Evolutionary conservation across 768 basidiomycete genomes (phyloP).

Genomic region (Suillus lakei): DNA sequence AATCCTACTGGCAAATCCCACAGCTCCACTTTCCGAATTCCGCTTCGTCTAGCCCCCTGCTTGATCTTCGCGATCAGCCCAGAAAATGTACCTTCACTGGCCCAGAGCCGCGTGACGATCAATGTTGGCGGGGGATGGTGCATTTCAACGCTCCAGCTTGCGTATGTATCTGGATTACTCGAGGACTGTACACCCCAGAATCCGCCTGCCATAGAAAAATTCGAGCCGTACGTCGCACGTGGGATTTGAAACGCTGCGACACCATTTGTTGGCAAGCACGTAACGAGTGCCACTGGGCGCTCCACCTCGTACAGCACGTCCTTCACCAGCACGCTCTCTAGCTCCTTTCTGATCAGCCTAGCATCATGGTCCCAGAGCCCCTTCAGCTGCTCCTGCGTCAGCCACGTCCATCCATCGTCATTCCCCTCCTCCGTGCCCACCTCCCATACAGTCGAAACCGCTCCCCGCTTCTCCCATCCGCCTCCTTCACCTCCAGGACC

Average conservation of each 20-base stretch:
- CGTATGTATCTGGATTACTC: constrained; percentile 30
- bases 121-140: constrained; percentile 37
- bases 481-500: constrained; percentile 38
- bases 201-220: constrained; percentile 19
- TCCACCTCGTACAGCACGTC: constrained; percentile 13
- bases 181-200: constrained; percentile 25
- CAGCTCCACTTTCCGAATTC: constrained; percentile 46
- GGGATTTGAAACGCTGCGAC: constrained; percentile 49
- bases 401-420: constrained; percentile 27
- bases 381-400: constrained; percentile 41
- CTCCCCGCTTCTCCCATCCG: constrained; percentile 50
- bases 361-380: constrained; percentile 47
- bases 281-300: constrained; percentile 27
- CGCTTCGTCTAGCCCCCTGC: constrained; percentile 38
- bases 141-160: constrained; percentile 53
- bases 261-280: constrained; percentile 51
- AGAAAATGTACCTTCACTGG: constrained; percentile 34
- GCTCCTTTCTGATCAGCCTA: constrained; percentile 38
- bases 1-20: constrained; percentile 50
- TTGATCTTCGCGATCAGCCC: constrained; percentile 41
- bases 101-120: constrained; percentile 48
- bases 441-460: constrained; percentile 47
- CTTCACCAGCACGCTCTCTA: constrained; percentile 20
- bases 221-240: constrained; percentile 30
- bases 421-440: constrained; percentile 19